A percentile compares a stretch with the other conserved stretches of the same genome.
Conservation (phyloP, 2,329 filamentous ascomycete genomes). For the Harringtonia lauricola region DNA sequence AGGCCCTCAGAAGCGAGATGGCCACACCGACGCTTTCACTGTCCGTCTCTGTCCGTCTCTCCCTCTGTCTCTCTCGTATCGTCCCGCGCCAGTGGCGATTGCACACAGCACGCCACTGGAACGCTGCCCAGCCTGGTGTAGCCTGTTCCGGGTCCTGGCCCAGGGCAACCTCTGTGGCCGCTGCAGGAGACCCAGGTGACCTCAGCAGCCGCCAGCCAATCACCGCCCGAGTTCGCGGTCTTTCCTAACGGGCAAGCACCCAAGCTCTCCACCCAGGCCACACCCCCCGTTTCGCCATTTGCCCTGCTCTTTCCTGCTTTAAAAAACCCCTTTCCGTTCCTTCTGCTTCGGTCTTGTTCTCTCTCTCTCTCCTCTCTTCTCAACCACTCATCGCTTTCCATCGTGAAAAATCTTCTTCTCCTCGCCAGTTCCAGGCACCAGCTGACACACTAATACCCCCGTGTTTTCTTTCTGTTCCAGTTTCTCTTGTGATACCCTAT, state of each 20-base stretch:
- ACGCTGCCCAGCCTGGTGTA: too few relatives aligned
- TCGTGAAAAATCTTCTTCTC: not conserved
- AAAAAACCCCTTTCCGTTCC: constrained; percentile 9
- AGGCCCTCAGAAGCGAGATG: constrained; percentile 1
- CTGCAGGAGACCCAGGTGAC: too few relatives aligned
- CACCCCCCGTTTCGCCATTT: constrained; percentile 2
- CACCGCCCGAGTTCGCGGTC: not conserved
- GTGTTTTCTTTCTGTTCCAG: constrained; percentile 10
- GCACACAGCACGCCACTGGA: too few relatives aligned
- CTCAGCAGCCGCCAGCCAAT: not conserved
- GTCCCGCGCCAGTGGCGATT: not conserved
- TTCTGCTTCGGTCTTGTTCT: constrained; percentile 7
- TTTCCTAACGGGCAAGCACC: not conserved
- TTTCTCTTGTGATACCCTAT: constrained; percentile 22
- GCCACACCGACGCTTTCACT: not conserved
- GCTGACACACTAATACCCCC: constrained; percentile 11
- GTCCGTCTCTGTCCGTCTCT: too few relatives aligned
- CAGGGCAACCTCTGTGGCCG: too few relatives aligned
- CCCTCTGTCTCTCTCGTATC: not conserved
- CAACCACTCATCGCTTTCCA: not conserved
- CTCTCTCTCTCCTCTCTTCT: constrained; percentile 11
- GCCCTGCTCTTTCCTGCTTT: constrained; percentile 10
- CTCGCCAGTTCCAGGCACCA: constrained; percentile 22
- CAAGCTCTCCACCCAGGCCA: constrained; percentile 3
- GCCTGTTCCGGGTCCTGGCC: too few relatives aligned